These are phyloP conservation scores for Aegilops bicornis DNA, from an alignment of 176 grass and related monocot genomes.

Conservation along the genomic window DNA sequence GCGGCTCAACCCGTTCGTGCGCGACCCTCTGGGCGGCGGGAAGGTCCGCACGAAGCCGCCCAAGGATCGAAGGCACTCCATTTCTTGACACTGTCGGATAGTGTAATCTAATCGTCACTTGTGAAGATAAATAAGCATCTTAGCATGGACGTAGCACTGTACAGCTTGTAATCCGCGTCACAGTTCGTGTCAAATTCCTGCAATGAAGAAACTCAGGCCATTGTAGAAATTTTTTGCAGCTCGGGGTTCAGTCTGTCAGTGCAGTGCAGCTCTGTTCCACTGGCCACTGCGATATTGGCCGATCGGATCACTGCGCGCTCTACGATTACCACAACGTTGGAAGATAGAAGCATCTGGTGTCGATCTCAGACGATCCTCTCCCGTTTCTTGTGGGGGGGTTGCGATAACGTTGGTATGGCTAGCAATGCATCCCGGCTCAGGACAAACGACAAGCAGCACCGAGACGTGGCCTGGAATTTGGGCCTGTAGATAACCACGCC, in stretches of 20 bases:
- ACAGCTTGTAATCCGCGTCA: background rate
- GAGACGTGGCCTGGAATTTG: conserved; percentile 6
- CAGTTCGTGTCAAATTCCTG: background rate
- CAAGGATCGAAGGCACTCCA: conserved; percentile 89
- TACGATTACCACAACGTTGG: background rate
- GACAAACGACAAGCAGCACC: conserved; percentile 3
- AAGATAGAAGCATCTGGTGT: background rate
- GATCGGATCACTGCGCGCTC: background rate
- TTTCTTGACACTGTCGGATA: conserved; percentile 21
- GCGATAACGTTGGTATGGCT: conserved; percentile 17
- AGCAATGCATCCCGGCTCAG: conserved; percentile 1
- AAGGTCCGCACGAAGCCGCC: conserved; percentile 45
- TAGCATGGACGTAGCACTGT: background rate
- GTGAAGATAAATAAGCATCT: conserved; percentile 7
- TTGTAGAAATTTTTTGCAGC: background rate
- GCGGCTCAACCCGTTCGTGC: conserved; percentile 61
- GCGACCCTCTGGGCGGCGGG: conserved; percentile 34
- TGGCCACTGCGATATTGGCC: background rate
- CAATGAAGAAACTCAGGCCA: background rate
- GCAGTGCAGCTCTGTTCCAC: background rate
- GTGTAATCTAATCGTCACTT: background rate
- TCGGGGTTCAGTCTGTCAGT: background rate
- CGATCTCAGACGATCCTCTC: background rate
- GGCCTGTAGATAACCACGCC: background rate
- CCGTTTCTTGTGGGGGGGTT: background rate